A percentile compares a stretch with the other conserved stretches of the same genome.
phyloP scores from a whole-genome alignment of 2,329 filamentous ascomycete species.

The Dactylellina leptospora region DNA sequence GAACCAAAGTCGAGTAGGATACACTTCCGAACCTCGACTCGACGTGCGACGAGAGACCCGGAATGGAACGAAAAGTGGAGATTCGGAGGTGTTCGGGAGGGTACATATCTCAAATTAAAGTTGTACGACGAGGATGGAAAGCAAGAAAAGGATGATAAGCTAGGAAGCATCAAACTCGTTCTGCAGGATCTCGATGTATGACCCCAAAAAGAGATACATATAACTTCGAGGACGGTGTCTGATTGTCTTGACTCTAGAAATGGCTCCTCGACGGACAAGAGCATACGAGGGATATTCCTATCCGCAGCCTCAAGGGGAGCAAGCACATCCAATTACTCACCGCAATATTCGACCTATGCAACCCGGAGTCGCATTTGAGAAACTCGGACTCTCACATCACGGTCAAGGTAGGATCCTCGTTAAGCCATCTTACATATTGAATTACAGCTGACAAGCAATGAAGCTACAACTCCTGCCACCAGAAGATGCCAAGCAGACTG shows the following conservation, averaged over 20 bases:
- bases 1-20: slow-evolving; percentile 29
- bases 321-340: slow-evolving; percentile 47
- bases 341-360: slow-evolving; percentile 43
- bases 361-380: slow-evolving; percentile 25
- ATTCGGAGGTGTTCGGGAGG: slow-evolving; percentile 38
- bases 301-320: slow-evolving; percentile 32
- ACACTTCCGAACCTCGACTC: slow-evolving; percentile 46
- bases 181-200: slow-evolving; percentile 29
- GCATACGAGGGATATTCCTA: slow-evolving; percentile 29
- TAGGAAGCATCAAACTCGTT: slow-evolving; percentile 45
- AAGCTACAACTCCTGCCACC: slow-evolving; percentile 42
- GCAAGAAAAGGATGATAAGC: slow-evolving; percentile 31
- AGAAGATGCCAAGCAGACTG: neutral
- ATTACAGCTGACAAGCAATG: neutral
- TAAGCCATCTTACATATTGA: neutral
- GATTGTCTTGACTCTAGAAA: neutral
- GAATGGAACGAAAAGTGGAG: slow-evolving; percentile 48
- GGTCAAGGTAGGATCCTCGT: slow-evolving; percentile 20
- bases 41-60: slow-evolving; percentile 41
- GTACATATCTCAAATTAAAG: slow-evolving; percentile 51
- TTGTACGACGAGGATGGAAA: slow-evolving; percentile 44
- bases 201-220: neutral
- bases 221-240: neutral
- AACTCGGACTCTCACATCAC: slow-evolving; percentile 31
- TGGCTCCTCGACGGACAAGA: slow-evolving; percentile 29